Evolutionary conservation across 2,329 filamentous ascomycete genomes (phyloP).

Genomic region (Rutstroemia sydowiana): DNA sequence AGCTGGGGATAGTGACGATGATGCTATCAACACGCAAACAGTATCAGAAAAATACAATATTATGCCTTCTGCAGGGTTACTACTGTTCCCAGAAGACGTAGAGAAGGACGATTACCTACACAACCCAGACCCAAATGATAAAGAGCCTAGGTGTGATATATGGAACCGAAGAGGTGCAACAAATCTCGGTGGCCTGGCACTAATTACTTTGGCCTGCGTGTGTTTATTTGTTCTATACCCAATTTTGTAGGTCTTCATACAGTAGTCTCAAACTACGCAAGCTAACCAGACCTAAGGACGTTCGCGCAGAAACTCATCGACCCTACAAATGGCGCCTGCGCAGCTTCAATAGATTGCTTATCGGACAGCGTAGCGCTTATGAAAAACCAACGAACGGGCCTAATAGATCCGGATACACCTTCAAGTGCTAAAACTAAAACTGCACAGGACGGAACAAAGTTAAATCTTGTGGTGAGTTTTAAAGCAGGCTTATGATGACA

Average conservation of each 20-base stretch:
- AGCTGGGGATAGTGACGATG: constrained; percentile 50
- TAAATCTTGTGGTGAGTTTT: constrained; percentile 52
- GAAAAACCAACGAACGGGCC: constrained; percentile 49
- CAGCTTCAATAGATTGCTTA: constrained; percentile 34
- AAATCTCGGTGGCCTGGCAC: constrained; percentile 55
- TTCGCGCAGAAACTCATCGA: constrained; percentile 41
- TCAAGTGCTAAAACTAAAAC: constrained; percentile 47
- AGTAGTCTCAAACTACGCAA: neutral
- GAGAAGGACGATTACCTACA: constrained; percentile 69
- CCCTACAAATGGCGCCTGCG: constrained; percentile 24
- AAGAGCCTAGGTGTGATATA: constrained; percentile 55
- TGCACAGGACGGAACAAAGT: constrained; percentile 49
- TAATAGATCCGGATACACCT: constrained; percentile 65
- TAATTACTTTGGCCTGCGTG: constrained; percentile 54
- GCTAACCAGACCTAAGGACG: constrained; percentile 38
- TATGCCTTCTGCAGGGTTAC: constrained; percentile 55
- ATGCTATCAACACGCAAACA: constrained; percentile 62
- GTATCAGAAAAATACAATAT: constrained; percentile 70
- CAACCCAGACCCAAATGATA: constrained; percentile 60
- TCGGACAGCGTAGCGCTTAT: constrained; percentile 38
- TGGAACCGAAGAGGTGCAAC: constrained; percentile 56
- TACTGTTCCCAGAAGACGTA: constrained; percentile 64
- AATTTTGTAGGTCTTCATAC: constrained; percentile 48
- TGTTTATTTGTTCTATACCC: constrained; percentile 64
- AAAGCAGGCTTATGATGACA: neutral